Evolutionary conservation across 2,329 filamentous ascomycete species (phyloP).

Genomic region (Ascochyta clinopodiicola): DNA sequence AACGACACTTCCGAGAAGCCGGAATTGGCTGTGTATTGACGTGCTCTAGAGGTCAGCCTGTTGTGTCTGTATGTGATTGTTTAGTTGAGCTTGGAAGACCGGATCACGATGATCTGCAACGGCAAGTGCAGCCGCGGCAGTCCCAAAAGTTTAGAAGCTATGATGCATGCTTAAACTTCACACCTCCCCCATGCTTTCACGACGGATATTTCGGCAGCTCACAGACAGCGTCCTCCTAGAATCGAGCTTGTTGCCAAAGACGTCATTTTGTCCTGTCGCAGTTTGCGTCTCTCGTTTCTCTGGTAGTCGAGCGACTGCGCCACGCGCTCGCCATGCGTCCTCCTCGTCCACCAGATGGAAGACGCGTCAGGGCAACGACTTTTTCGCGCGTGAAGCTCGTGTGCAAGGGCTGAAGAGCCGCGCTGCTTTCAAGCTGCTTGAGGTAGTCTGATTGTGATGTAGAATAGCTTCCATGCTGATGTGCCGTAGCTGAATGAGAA

Average conservation of each 20-base stretch:
- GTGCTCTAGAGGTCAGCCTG: neutral
- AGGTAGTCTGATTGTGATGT: constrained; percentile 61
- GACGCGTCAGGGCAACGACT: constrained; percentile 75
- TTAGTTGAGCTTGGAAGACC: neutral
- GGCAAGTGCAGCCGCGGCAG: constrained; percentile 11
- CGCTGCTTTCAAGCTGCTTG: constrained; percentile 90
- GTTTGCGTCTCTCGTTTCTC: constrained; percentile 21
- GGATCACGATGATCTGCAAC: neutral
- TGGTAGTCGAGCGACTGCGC: constrained; percentile 7
- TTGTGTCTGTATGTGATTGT: neutral
- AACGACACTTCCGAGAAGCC: neutral
- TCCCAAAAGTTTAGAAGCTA: constrained; percentile 24
- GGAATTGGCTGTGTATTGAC: neutral
- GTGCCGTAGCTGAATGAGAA: constrained; percentile 75
- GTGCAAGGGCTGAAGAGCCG: constrained; percentile 84
- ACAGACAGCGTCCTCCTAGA: constrained; percentile 43
- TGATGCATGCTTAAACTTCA: constrained; percentile 16
- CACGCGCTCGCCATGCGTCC: constrained; percentile 30
- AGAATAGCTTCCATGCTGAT: constrained; percentile 22
- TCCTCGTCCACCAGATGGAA: constrained; percentile 77
- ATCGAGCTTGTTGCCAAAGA: constrained; percentile 6
- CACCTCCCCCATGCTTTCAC: constrained; percentile 45
- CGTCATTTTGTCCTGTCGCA: constrained; percentile 19
- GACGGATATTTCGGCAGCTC: constrained; percentile 45
- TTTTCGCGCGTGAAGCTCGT: constrained; percentile 75